These are phyloP conservation scores for Penicillium alfredii DNA, from an alignment of 495 filamentous ascomycete genomes.

Conservation along the genomic window DNA sequence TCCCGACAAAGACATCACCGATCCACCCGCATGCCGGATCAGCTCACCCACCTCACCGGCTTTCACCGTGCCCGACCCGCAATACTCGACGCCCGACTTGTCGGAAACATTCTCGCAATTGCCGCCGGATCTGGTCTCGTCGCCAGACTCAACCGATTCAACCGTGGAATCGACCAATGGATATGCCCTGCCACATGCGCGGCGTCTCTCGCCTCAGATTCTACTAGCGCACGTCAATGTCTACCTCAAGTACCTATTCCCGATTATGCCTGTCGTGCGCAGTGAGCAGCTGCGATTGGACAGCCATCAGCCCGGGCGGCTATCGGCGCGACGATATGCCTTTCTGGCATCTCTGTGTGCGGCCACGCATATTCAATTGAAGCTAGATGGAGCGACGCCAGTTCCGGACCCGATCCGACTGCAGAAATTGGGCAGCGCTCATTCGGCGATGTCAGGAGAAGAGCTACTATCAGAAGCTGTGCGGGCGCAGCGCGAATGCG, in stretches of 20 bases:
- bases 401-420: slow-evolving; percentile 48
- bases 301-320: slow-evolving; percentile 49
- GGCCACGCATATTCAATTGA: slow-evolving; percentile 79
- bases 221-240: slow-evolving; percentile 41
- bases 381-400: slow-evolving; percentile 47
- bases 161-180: slow-evolving; percentile 24
- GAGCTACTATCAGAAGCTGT: slow-evolving; percentile 68
- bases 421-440: slow-evolving; percentile 47
- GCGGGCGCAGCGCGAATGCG: slow-evolving; percentile 66
- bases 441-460: slow-evolving; percentile 34
- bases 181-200: slow-evolving; percentile 13
- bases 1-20: slow-evolving; percentile 17
- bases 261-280: slow-evolving; percentile 75
- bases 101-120: slow-evolving; percentile 26
- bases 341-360: slow-evolving; percentile 73
- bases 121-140: slow-evolving; percentile 35
- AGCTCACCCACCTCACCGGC: slow-evolving; percentile 29
- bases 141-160: slow-evolving; percentile 35
- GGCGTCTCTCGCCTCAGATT: slow-evolving; percentile 31
- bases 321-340: slow-evolving; percentile 69
- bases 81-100: slow-evolving; percentile 20
- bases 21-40: slow-evolving; percentile 14
- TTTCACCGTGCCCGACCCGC: slow-evolving; percentile 20
- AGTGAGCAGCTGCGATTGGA: slow-evolving; percentile 61
- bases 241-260: slow-evolving; percentile 61